phyloP scores from a whole-genome alignment of 2,329 filamentous ascomycete species.

The Colletotrichum australisinense region DNA sequence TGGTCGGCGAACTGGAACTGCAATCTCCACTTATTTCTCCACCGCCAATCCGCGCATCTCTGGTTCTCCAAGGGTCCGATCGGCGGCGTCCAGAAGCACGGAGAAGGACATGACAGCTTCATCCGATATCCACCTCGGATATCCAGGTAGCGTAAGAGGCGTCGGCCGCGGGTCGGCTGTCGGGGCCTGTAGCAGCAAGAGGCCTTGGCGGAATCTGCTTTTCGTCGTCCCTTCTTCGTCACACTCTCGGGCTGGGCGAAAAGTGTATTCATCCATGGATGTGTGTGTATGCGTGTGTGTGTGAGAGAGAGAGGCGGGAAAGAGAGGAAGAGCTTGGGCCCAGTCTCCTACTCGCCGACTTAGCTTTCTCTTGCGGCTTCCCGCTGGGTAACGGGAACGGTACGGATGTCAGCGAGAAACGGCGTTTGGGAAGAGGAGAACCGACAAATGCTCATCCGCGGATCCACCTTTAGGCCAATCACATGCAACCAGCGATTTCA shows the following conservation, averaged over 20 bases:
- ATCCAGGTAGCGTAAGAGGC: constrained; percentile 7
- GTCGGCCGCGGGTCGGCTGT: constrained; percentile 9
- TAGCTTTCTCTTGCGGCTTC: neutral
- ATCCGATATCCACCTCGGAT: constrained; percentile 9
- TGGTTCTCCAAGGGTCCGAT: constrained; percentile 26
- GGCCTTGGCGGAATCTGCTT: neutral
- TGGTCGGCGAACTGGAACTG: neutral
- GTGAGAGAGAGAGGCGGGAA: neutral
- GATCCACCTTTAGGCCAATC: constrained; percentile 31
- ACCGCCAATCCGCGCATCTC: constrained; percentile 7
- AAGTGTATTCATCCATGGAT: neutral
- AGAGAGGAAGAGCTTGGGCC: neutral
- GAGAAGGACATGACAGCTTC: neutral
- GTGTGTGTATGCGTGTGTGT: neutral
- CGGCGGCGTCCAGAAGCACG: constrained; percentile 22
- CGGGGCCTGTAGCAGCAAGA: neutral
- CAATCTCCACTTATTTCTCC: neutral
- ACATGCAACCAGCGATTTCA: constrained; percentile 20
- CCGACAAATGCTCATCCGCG: neutral
- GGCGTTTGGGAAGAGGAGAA: neutral
- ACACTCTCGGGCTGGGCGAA: neutral
- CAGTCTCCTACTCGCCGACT: neutral
- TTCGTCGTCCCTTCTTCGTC: neutral
- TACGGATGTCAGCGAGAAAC: neutral
- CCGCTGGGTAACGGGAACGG: neutral